These are phyloP conservation scores for Mucor indicus DNA, from an alignment of 371 early-diverging fungal species.

Conservation along the genomic window DNA sequence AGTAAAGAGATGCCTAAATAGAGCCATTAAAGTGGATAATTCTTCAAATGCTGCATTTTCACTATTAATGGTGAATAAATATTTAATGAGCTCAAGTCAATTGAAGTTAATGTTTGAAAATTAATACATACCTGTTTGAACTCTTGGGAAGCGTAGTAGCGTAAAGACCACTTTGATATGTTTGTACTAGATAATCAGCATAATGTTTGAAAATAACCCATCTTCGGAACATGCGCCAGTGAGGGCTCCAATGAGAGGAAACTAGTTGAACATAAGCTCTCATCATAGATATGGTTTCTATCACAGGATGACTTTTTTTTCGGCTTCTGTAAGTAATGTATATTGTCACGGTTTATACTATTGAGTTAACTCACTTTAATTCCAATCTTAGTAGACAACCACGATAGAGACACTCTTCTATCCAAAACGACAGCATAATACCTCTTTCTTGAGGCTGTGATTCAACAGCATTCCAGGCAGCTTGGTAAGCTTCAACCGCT, in stretches of 20 bases:
- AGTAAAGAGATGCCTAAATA: conserved; percentile 13
- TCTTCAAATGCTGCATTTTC: conserved; percentile 13
- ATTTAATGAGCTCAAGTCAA: background rate
- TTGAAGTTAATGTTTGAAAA: too few species aligned
- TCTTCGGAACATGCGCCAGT: conserved; percentile 44
- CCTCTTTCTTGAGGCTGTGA: conserved; percentile 41
- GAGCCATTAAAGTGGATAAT: conserved; percentile 14
- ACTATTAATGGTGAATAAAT: background rate
- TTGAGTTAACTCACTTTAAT: conserved; percentile 39
- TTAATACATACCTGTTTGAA: background rate
- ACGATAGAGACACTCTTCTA: conserved; percentile 68
- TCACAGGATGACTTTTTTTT: conserved; percentile 8
- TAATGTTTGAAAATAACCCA: conserved; percentile 43
- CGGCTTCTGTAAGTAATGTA: too few species aligned
- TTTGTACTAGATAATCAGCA: conserved; percentile 24
- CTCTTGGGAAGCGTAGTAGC: background rate
- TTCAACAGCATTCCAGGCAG: conserved; percentile 43
- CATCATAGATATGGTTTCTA: conserved; percentile 21
- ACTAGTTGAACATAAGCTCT: conserved; percentile 26
- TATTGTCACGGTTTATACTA: too few species aligned
- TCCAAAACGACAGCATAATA: conserved; percentile 61
- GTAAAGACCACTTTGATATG: conserved; percentile 18
- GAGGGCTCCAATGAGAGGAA: conserved; percentile 40
- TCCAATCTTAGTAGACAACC: conserved; percentile 50
- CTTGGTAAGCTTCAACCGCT: conserved; percentile 56